A percentile compares a stretch with the other conserved stretches of the same genome.
Conservation (phyloP, 805 yeast genomes). For the Hanseniaspora hatyaiensis region DNA sequence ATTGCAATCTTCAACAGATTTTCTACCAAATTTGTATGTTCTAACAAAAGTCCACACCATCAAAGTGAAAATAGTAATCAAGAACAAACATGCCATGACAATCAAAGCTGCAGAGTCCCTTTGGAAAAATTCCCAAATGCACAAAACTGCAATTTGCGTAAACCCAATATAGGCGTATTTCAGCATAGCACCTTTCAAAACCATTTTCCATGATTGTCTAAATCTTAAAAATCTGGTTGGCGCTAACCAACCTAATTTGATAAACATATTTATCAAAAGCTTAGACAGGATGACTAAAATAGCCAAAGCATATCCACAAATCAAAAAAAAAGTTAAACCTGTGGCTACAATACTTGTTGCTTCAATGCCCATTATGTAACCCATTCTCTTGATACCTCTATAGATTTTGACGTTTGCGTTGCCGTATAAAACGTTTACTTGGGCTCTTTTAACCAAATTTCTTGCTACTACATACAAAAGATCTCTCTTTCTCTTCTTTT, state of each 20-base stretch:
- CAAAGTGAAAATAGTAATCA: slow-evolving; percentile 48
- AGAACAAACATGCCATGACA: slow-evolving; percentile 62
- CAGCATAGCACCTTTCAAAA: slow-evolving; percentile 67
- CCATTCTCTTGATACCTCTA: slow-evolving; percentile 80
- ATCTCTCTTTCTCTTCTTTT: slow-evolving; percentile 33
- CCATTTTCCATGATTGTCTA: slow-evolving; percentile 43
- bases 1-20: slow-evolving; percentile 47
- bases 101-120: slow-evolving; percentile 82
- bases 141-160: slow-evolving; percentile 64
- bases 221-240: slow-evolving; percentile 39
- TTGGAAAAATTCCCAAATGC: slow-evolving; percentile 77
- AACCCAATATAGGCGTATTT: slow-evolving; percentile 77
- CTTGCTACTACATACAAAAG: slow-evolving; percentile 18
- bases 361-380: slow-evolving; percentile 66
- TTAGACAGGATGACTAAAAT: slow-evolving; percentile 47
- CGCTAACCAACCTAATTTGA: slow-evolving; percentile 40
- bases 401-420: slow-evolving; percentile 52
- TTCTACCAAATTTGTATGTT: slow-evolving; percentile 49
- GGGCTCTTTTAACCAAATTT: slow-evolving; percentile 30
- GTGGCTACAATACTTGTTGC: slow-evolving; percentile 73
- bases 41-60: slow-evolving; percentile 56
- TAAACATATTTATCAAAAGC: slow-evolving; percentile 37
- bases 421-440: slow-evolving; percentile 34
- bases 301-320: slow-evolving; percentile 63
- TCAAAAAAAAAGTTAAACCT: slow-evolving; percentile 73